Conservation (phyloP, 371 early-diverging fungal species). For the Mucor sp. region DNA sequence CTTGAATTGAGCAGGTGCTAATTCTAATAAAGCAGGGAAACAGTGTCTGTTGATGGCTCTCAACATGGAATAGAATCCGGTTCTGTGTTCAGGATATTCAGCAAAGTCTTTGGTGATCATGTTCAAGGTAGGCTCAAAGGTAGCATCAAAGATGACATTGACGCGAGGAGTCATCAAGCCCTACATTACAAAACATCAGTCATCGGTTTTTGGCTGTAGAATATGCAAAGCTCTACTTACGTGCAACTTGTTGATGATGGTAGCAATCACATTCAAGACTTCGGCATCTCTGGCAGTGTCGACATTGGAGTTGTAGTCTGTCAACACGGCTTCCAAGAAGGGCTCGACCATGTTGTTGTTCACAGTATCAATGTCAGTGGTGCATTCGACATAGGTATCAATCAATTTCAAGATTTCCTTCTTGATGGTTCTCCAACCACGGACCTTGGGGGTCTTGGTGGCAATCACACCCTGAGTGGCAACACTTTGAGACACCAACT, state of each 20-base stretch:
- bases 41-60: slow-evolving; percentile 85
- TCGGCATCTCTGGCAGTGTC: slow-evolving; percentile 93
- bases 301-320: slow-evolving; percentile 84
- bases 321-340: slow-evolving; percentile 88
- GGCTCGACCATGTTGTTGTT: slow-evolving; percentile 85
- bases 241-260: slow-evolving; percentile 80
- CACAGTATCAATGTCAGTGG: slow-evolving; percentile 77
- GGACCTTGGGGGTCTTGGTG: slow-evolving; percentile 89
- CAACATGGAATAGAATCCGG: slow-evolving; percentile 91
- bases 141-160: slow-evolving; percentile 83
- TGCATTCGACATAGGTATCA: slow-evolving; percentile 83
- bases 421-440: slow-evolving; percentile 92
- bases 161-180: slow-evolving; percentile 79
- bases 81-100: slow-evolving; percentile 96
- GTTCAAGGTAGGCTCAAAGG: slow-evolving; percentile 93
- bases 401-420: slow-evolving; percentile 91
- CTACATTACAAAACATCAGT: slow-evolving; percentile 32
- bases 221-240: slow-evolving; percentile 41
- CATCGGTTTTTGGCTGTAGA: not conserved
- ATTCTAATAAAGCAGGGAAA: slow-evolving; percentile 85
- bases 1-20: slow-evolving; percentile 86
- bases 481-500: slow-evolving; percentile 79
- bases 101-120: slow-evolving; percentile 99
- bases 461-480: slow-evolving; percentile 74
- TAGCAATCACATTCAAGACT: slow-evolving; percentile 89